Conservation (phyloP, 805 yeast genomes). For the Tetrapisispora arboricola region DNA sequence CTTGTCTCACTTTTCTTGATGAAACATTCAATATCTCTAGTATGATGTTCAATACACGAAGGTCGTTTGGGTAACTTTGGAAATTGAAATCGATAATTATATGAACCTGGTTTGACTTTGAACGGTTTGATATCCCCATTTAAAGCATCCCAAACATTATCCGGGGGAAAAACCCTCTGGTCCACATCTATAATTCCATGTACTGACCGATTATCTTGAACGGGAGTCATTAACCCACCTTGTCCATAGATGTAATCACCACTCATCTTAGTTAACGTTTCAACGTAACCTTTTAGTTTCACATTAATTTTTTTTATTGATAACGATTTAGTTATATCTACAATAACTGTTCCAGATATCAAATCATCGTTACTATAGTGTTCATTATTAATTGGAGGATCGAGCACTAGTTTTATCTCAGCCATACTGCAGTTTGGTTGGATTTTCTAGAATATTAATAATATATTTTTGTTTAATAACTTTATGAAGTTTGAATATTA, state of each 20-base stretch:
- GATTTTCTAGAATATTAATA: no score
- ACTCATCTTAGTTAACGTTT: slow-evolving; percentile 21
- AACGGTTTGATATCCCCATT: slow-evolving; percentile 24
- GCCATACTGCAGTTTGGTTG: no score
- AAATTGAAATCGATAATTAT: slow-evolving; percentile 20
- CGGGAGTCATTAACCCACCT: slow-evolving; percentile 19
- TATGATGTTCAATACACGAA: slow-evolving; percentile 19
- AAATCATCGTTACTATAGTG: slow-evolving; percentile 22
- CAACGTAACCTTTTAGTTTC: slow-evolving; percentile 38
- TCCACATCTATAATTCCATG: slow-evolving; percentile 17
- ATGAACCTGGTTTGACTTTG: slow-evolving; percentile 21
- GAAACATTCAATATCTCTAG: slow-evolving; percentile 14
- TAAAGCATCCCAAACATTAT: slow-evolving; percentile 25
- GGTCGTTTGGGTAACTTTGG: slow-evolving; percentile 20
- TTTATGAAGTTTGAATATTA: no score
- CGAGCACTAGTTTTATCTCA: slow-evolving; percentile 11
- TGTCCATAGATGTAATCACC: slow-evolving; percentile 13
- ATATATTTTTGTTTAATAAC: no score
- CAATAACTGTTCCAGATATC: slow-evolving; percentile 21
- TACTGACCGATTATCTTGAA: slow-evolving; percentile 19
- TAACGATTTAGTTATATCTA: slow-evolving; percentile 18
- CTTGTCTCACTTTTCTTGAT: slow-evolving; percentile 13
- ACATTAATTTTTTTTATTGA: slow-evolving; percentile 33
- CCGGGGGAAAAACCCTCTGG: slow-evolving; percentile 25
- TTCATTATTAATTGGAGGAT: slow-evolving; percentile 24